Base-by-base conservation (phyloP, 2,329 filamentous ascomycete species). In the Paracorniculantispora psalliotae region DNA sequence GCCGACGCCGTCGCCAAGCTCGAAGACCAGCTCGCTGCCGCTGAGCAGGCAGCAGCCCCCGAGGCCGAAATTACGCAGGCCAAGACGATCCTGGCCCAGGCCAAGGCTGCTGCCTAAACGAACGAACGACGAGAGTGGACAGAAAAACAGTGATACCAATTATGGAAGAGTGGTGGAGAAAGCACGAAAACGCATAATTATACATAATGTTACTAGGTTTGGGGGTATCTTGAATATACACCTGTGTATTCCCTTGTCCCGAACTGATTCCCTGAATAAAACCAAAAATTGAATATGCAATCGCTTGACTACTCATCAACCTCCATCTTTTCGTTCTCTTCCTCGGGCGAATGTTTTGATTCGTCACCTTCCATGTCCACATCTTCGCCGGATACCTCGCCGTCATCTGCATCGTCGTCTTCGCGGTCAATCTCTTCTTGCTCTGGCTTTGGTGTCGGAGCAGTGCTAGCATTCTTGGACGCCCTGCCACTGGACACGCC, bases 11-110 rank as follows among this genome's bases (percentile, higher is more conserved):
- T 92, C 43, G 78, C 82, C 59, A 90, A 87, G 69, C 79, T 97
- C 51, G 86, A 96, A 75, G 83, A 88, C 65, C 81, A 91, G 72
- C 78, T 97, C 66, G 90, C 92, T 66, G 77, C 83, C n/a, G 74
- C 75, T 28, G 83, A 79, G 66, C 76, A 77, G 63, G 76, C 75
- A 57, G 77, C 73, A 13, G 76, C 69, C 1, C 68, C 72, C 0
- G 67, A 75, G 25, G 79, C 76, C 17, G 82, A 88, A 70, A 65
- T 87, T 51, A 71, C 76, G 51, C 78, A 78, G 65, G 86, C 86
- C 2, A 81, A 79, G 69, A 77, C 81, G 61, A 78, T 78, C 10
- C 68, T 87, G 62, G 73, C 71, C 52, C 71, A 79, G 64, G 83
- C 79, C 19, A 80, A 81, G 72, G 73, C 21, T 44, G 35, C 41